Evolutionary conservation across 352 stramenopile genomes (phyloP).

Genomic region (Phytophthora pluvialis): DNA sequence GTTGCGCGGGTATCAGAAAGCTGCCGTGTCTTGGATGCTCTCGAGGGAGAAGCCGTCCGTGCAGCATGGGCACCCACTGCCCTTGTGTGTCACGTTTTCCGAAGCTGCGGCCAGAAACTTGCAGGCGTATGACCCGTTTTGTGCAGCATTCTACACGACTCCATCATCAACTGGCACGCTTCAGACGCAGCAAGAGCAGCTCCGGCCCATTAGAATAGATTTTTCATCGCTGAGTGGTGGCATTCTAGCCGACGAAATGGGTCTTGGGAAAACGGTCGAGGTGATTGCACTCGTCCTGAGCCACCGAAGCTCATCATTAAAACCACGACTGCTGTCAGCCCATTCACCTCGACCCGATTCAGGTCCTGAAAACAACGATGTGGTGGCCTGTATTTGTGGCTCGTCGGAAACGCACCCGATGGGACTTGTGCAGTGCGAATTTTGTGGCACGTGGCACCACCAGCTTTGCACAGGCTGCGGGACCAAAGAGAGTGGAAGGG

Average conservation of each 20-base stretch:
- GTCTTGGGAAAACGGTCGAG: constrained; percentile 88
- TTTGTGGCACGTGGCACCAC: constrained; percentile 70
- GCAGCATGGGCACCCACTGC: not conserved
- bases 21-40: constrained; percentile 95
- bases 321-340: constrained; percentile 21
- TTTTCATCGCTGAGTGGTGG: constrained; percentile 62
- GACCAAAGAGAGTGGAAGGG: not conserved
- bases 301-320: constrained; percentile 46
- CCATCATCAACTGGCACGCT: not conserved
- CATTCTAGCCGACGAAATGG: constrained; percentile 95
- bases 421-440: constrained; percentile 58
- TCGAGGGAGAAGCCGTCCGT: constrained; percentile 82
- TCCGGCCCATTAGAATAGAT: constrained; percentile 17
- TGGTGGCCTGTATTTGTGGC: constrained; percentile 63
- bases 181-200: constrained; percentile 7
- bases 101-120: constrained; percentile 1
- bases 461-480: constrained; percentile 61
- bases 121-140: constrained; percentile 50
- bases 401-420: constrained; percentile 37
- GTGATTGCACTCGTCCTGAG: constrained; percentile 68
- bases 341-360: not conserved
- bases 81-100: constrained; percentile 27
- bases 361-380: constrained; percentile 2
- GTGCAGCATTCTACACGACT: constrained; percentile 33
- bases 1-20: constrained; percentile 97